phyloP scores from a whole-genome alignment of 345 rosid species.

The Syzygium aromaticum region DNA sequence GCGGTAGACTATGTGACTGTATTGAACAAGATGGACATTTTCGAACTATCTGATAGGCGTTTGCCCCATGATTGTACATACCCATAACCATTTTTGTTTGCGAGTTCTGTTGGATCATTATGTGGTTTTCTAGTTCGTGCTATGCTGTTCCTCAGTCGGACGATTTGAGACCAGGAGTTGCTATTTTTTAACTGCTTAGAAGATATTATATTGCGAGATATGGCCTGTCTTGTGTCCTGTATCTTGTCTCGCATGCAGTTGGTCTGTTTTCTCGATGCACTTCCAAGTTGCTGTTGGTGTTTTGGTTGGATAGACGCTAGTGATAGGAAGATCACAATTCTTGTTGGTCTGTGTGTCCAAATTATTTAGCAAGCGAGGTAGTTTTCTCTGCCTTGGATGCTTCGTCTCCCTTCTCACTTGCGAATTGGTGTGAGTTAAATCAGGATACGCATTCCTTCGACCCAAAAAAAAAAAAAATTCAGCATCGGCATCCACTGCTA shows the following conservation, averaged over 20 bases:
- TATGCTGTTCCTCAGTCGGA: not conserved
- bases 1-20: not conserved
- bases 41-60: not conserved
- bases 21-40: not conserved
- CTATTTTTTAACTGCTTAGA: not conserved
- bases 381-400: not conserved
- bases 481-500: not conserved
- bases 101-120: not conserved
- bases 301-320: not conserved
- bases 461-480: not conserved
- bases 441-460: not conserved
- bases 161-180: not conserved
- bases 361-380: not conserved
- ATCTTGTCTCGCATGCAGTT: not conserved
- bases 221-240: not conserved
- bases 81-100: not conserved
- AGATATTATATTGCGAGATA: not conserved
- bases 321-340: not conserved
- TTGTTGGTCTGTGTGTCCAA: not conserved
- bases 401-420: not conserved
- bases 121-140: not conserved
- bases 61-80: not conserved
- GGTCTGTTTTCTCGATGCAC: not conserved
- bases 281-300: not conserved
- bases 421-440: not conserved